A percentile compares a stretch with the other conserved stretches of the same genome.
Evolutionary conservation across 2,329 filamentous ascomycete genomes (phyloP).

Genomic region (Scortechinia acanthostroma): DNA sequence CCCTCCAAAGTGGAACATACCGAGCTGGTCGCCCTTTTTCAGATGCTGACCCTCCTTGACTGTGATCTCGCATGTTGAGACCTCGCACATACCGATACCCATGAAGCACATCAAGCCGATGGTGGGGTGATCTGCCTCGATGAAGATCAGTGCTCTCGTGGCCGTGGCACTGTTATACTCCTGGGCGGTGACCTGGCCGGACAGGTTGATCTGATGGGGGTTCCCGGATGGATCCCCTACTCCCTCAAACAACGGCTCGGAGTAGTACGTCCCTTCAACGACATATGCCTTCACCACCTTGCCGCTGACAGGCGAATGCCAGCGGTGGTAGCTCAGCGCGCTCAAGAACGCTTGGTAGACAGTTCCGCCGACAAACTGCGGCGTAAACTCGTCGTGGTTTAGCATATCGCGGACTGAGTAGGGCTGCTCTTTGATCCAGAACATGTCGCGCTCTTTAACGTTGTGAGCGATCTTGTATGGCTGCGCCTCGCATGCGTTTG

Average conservation of each 20-base stretch:
- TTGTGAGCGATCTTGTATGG: conserved; percentile 33
- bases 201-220: conserved; percentile 26
- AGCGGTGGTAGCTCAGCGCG: conserved; percentile 52
- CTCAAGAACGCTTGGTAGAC: conserved; percentile 55
- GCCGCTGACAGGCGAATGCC: conserved; percentile 51
- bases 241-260: conserved; percentile 40
- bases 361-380: conserved; percentile 42
- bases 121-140: conserved; percentile 60
- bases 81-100: conserved; percentile 71
- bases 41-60: conserved; percentile 59
- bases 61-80: conserved; percentile 66
- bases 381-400: conserved; percentile 31
- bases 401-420: conserved; percentile 48
- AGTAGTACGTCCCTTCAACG: conserved; percentile 49
- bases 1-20: conserved; percentile 79
- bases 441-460: conserved; percentile 37
- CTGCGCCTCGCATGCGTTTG: conserved; percentile 47
- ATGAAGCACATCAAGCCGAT: conserved; percentile 68
- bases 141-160: conserved; percentile 62
- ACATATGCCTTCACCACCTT: conserved; percentile 40
- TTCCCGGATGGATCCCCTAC: conserved; percentile 12
- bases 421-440: conserved; percentile 53
- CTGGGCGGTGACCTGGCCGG: conserved; percentile 42
- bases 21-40: conserved; percentile 64
- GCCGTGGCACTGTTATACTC: conserved; percentile 64